Percentiles rank a stretch among this genome's conserved stretches.
These are phyloP conservation scores for Saccharum officinarum DNA, from an alignment of 176 grass and related monocot genomes.

Conservation along the genomic window DNA sequence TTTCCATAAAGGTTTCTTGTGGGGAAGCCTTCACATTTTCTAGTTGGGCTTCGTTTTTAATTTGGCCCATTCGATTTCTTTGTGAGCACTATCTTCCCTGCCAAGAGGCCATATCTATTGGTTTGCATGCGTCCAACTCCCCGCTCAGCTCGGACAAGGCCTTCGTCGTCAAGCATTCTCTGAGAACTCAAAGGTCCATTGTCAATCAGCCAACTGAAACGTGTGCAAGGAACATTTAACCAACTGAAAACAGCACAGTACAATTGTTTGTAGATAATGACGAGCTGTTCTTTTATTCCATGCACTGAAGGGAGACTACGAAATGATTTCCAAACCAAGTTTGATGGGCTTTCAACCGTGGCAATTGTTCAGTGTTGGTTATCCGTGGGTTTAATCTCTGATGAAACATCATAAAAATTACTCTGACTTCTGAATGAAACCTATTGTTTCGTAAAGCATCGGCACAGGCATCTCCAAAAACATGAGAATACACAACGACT, in stretches of 20 bases:
- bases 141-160: not conserved
- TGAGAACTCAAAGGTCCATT: not conserved
- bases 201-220: not conserved
- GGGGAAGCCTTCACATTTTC: not conserved
- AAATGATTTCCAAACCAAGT: not conserved
- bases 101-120: not conserved
- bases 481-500: not conserved
- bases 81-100: not conserved
- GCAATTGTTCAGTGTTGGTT: not conserved
- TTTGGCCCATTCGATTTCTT: not conserved
- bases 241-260: not conserved
- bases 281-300: not conserved
- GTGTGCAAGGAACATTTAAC: not conserved
- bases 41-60: not conserved
- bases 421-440: not conserved
- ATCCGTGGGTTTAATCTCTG: not conserved
- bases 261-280: not conserved
- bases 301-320: not conserved
- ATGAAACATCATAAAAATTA: not conserved
- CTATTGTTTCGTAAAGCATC: not conserved
- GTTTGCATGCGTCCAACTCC: not conserved
- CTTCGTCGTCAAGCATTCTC: not conserved
- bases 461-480: not conserved
- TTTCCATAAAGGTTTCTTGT: not conserved
- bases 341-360: not conserved